Conservation (phyloP, 495 filamentous ascomycete genomes). For the Lophiotrema nucula region DNA sequence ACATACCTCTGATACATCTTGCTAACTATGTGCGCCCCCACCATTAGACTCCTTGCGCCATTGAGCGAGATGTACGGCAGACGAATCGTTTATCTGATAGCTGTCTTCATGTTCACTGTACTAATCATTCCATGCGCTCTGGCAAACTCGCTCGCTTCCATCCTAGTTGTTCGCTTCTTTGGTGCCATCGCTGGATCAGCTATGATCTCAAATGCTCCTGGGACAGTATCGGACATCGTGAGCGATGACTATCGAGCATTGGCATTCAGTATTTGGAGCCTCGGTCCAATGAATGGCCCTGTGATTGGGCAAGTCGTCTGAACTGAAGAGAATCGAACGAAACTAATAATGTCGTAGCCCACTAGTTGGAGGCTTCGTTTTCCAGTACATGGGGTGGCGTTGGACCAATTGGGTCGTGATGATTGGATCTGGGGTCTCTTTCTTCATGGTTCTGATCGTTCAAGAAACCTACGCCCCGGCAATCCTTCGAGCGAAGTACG, state of each 20-base stretch:
- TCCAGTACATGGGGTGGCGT: conserved; percentile 65
- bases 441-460: conserved; percentile 43
- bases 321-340: too few species aligned
- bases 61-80: conserved; percentile 77
- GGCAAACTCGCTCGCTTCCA: conserved; percentile 59
- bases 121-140: conserved; percentile 71
- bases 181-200: conserved; percentile 75
- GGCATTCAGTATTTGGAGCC: conserved; percentile 70
- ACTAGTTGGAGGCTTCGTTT: conserved; percentile 74
- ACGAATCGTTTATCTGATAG: conserved; percentile 66
- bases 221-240: conserved; percentile 78
- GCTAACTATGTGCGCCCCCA: too few species aligned
- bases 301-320: conserved; percentile 38
- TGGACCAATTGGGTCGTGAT: conserved; percentile 86
- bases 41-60: conserved; percentile 71
- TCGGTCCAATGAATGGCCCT: conserved; percentile 74
- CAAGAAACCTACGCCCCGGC: conserved; percentile 45
- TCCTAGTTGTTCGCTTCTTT: conserved; percentile 72
- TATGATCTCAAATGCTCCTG: conserved; percentile 78
- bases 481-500: conserved; percentile 66
- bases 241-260: conserved; percentile 67
- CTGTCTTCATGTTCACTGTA: conserved; percentile 61
- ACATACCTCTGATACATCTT: too few species aligned
- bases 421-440: conserved; percentile 61
- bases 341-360: conserved; percentile 34